Evolutionary conservation across 352 stramenopile species (phyloP), one percentile per base, ranked within the genome.

Genomic region (Thalassiosira ordinaria): DNA sequence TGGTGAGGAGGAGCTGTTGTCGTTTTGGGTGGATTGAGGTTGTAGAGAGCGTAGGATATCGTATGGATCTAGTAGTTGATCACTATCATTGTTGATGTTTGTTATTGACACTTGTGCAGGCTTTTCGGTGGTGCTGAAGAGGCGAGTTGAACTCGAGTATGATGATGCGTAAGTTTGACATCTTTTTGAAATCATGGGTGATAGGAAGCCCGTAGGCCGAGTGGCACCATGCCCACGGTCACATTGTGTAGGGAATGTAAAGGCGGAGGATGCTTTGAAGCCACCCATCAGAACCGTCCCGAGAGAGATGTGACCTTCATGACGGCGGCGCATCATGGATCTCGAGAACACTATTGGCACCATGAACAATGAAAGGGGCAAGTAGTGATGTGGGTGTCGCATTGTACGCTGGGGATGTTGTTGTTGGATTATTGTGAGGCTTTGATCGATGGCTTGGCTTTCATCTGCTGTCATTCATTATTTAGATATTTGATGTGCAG

Each of bases 31-130:
- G 35, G 44, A 29, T 29, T 52, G n/a, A 24, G 51, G 55, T 77
- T 70, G 71, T 26, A 76, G 20, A 60, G 65, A 31, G 24, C 60
- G 60, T 51, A 82, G 27, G n/a, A 82, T 76, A 8, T 76, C 64
- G 20, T 76, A 76, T 47, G 74, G 74, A 41, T 82, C 74, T 22
- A 82, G 37, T 41, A 76, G 64, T 20, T 49, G 11, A 7, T 44
- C 24, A 33, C 31, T 46, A n/a, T 56, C 52, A 9, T 64, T 46
- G n/a, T 39, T 61, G n/a, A n/a, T n/a, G n/a, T n/a, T n/a, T 33
- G 46, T 62, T 39, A 31, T 68, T 22, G 63, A 62, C 27, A 29
- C 51, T 44, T 65, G 18, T 44, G 18, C 5, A 11, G 18, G 52
- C 6, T 65, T 47, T 16, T 70, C 61, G 20, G 31, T 41, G 22